phyloP scores from a whole-genome alignment of 2,329 filamentous ascomycete species.

The Coniochaeta sp. region DNA sequence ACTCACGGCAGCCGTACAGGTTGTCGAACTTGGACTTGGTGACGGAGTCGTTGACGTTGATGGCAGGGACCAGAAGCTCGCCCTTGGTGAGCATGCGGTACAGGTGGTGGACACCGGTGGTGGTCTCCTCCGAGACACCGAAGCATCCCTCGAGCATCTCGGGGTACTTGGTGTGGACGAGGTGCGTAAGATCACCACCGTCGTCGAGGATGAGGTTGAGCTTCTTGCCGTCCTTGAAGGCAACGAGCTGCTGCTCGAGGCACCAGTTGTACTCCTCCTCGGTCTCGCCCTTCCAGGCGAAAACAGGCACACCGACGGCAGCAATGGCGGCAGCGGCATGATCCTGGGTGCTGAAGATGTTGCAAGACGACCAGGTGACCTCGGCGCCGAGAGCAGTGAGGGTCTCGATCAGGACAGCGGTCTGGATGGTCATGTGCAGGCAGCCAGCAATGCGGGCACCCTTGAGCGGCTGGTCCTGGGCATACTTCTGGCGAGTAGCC shows the following conservation, averaged over 20 bases:
- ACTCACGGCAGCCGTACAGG: constrained; percentile 98
- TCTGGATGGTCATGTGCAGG: constrained; percentile 99
- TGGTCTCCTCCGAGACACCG: constrained; percentile 98
- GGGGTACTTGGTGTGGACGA: constrained; percentile 97
- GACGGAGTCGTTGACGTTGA: constrained; percentile 99
- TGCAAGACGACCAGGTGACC: constrained; percentile 98
- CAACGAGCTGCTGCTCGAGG: constrained; percentile 91
- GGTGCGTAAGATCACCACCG: constrained; percentile 90
- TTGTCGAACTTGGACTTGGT: constrained; percentile 99
- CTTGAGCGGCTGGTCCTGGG: constrained; percentile 83
- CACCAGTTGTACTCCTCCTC: constrained; percentile 99
- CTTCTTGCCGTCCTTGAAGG: constrained; percentile 95
- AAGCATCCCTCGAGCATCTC: constrained; percentile 98
- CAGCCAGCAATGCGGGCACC: constrained; percentile 96
- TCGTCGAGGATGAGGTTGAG: constrained; percentile 99
- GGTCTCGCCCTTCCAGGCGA: constrained; percentile 79
- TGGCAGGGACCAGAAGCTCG: constrained; percentile 83
- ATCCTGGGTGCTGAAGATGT: constrained; percentile 99
- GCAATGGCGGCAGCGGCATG: constrained; percentile 97
- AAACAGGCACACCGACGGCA: constrained; percentile 82
- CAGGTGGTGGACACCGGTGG: constrained; percentile 98
- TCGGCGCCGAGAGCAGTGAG: constrained; percentile 90
- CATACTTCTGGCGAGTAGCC: constrained; percentile 89
- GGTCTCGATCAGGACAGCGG: constrained; percentile 98
- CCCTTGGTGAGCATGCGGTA: constrained; percentile 95